Evolutionary conservation across 2,329 filamentous ascomycete species (phyloP).

Genomic region (Colletotrichum sp.): DNA sequence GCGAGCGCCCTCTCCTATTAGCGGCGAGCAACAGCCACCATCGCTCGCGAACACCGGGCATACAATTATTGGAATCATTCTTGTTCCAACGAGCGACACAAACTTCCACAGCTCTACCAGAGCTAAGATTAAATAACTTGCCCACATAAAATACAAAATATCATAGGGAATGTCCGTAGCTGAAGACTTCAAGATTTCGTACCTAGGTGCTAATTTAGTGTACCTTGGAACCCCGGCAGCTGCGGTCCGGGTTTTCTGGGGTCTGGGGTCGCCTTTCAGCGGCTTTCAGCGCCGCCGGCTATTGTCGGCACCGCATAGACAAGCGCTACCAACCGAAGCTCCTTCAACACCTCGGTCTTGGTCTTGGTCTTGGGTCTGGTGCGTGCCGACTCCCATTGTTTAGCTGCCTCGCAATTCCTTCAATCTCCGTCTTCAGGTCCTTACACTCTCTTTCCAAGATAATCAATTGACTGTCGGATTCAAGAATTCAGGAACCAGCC

Average conservation of each 20-base stretch:
- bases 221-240: background rate
- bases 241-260: background rate
- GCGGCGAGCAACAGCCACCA: background rate
- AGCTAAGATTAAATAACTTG: background rate
- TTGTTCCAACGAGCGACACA: background rate
- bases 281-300: conserved; percentile 14
- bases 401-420: background rate
- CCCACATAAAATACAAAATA: background rate
- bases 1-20: background rate
- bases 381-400: background rate
- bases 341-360: conserved; percentile 14
- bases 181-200: background rate
- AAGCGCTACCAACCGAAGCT: conserved; percentile 5
- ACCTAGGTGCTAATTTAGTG: background rate
- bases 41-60: background rate
- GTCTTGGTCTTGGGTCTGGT: background rate
- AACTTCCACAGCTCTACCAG: background rate
- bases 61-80: background rate
- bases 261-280: conserved; percentile 13
- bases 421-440: background rate
- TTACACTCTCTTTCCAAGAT: background rate
- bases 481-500: background rate
- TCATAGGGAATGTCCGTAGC: background rate
- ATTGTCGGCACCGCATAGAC: conserved; percentile 11
- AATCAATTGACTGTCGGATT: background rate